Base-by-base conservation (phyloP, 1,284 basidiomycete genomes). In the Baeospora myosura region DNA sequence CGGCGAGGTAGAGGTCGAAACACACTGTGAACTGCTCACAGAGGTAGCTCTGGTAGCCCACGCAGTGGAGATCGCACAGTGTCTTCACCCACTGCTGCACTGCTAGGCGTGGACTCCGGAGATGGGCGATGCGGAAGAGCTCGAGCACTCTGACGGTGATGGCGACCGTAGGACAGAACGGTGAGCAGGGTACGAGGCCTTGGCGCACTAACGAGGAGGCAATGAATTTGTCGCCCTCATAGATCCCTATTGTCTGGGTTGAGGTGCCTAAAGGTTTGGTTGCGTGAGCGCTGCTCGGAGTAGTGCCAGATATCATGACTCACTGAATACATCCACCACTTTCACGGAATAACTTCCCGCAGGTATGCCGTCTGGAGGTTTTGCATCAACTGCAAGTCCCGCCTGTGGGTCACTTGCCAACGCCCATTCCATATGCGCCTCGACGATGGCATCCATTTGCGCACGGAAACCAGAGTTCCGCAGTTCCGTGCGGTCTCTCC, bases 1-100 rank as follows among this genome's bases (percentile, higher is more conserved):
- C 47, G 2, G 42, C 41, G 0, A 63, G 45, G 37, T 64, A 66
- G 0, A 60, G 16, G 31, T 66, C 60, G 40, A 56, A 63, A 0
- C 57, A 46, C 12, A 53, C 49, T 0, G 58, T 49, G 18, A 63
- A 55, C 21, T 59, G 54, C 4, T 45, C 38, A 18, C 38, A 45
- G 1, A 52, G 47, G 10, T 47, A 43, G 1, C 42, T 38, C 5
- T 32, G 31, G 33, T 38, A 55, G 5, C 35, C 42, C 3, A 42
- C 44, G 28, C 26, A 14, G 23, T 22, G 2, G 22, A 33, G n/a
- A 23, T 31, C 45, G 26, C 40, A 45, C 1, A 41, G 7, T 40
- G 48, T 37, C 43, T 54, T 39, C 11, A 38, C 38, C 47, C 46
- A 7, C 23, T 38, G 47, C 50, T 46, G 42, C 12, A 48, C 42